Conservation (phyloP, 139 green algal genomes). For the Chlamydomonas applanata region DNA sequence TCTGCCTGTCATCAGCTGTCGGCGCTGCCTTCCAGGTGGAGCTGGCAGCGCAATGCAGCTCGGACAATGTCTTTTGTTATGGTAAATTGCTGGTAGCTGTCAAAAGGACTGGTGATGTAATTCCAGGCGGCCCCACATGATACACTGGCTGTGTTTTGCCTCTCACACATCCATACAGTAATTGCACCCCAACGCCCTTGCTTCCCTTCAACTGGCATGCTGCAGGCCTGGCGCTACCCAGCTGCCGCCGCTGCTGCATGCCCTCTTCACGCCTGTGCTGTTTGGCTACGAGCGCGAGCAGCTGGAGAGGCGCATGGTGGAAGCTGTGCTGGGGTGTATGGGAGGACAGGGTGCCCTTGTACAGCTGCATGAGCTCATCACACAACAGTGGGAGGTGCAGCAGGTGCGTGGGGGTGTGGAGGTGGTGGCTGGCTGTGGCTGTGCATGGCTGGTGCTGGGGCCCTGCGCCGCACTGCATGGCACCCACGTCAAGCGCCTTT, state of each 20-base stretch:
- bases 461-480: too few relatives aligned
- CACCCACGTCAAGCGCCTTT: too few relatives aligned
- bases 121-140: background rate
- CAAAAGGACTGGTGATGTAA: too few relatives aligned
- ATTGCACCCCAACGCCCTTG: slow-evolving; percentile 19
- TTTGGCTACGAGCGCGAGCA: slow-evolving; percentile 24
- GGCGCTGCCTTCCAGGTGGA: too few relatives aligned
- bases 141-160: background rate
- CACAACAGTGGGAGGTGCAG: background rate
- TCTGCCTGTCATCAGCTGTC: too few relatives aligned
- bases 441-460: too few relatives aligned
- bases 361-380: background rate
- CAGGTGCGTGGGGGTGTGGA: background rate
- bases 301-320: slow-evolving; percentile 1
- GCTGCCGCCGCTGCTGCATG: slow-evolving; percentile 15
- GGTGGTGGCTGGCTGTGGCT: too few relatives aligned
- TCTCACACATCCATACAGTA: slow-evolving; percentile 17
- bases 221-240: background rate
- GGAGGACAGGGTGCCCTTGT: background rate
- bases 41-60: too few relatives aligned
- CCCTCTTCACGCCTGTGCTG: slow-evolving; percentile 19
- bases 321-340: background rate
- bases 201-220: too few relatives aligned
- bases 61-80: too few relatives aligned
- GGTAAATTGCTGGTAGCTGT: too few relatives aligned